Evolutionary conservation across 176 grass and related monocot genomes (phyloP).

Genomic region (Hyparrhenia diplandra): DNA sequence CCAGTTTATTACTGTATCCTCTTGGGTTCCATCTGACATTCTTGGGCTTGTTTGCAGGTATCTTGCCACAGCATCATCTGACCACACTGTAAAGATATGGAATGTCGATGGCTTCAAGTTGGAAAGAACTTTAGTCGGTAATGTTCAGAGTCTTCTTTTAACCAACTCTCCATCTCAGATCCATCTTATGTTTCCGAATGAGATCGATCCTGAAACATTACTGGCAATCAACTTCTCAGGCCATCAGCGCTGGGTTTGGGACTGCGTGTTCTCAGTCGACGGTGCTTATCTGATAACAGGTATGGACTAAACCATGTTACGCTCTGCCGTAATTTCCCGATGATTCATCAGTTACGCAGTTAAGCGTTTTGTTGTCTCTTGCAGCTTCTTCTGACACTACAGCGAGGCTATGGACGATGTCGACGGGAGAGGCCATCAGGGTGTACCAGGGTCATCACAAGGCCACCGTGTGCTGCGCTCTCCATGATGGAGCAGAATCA

Average conservation of each 20-base stretch:
- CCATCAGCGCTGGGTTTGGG: conserved; percentile 92
- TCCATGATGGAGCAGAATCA: no score
- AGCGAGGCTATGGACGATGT: conserved; percentile 70
- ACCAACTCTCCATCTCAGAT: no score
- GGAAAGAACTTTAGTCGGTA: no score
- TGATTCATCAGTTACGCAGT: no score
- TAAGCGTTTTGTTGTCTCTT: no score
- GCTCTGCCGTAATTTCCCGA: no score
- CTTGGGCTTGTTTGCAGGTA: conserved; percentile 45
- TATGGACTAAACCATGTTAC: no score
- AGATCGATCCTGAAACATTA: neutral
- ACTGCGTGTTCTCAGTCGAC: conserved; percentile 90
- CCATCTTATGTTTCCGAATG: neutral
- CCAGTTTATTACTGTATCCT: neutral
- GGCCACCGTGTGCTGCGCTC: conserved; percentile 52
- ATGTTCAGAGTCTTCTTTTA: neutral
- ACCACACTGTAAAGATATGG: no score
- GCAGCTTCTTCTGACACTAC: conserved; percentile 90
- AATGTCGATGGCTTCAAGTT: no score
- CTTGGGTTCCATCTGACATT: neutral
- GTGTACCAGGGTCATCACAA: conserved; percentile 92
- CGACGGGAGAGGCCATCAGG: conserved; percentile 68
- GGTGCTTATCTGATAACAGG: no score
- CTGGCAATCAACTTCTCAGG: conserved; percentile 30
- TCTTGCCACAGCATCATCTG: conserved; percentile 83